phyloP scores from a whole-genome alignment of 345 rosid species.

The Lenwebbia sp. region DNA sequence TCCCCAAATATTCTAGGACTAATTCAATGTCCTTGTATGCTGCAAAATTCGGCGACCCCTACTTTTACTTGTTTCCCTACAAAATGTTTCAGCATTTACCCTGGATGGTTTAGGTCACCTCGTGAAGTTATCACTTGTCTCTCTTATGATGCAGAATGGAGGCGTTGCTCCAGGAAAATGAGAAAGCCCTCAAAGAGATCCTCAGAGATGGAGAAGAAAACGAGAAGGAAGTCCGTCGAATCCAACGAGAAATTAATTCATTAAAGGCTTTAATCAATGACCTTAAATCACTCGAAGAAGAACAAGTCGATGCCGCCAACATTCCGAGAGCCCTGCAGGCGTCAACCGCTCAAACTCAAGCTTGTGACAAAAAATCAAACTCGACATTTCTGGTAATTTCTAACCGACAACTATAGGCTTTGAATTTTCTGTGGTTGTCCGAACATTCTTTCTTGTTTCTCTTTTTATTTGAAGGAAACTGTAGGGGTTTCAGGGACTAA shows the following conservation, averaged over 20 bases:
- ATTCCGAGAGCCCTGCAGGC: not conserved
- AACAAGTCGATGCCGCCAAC: not conserved
- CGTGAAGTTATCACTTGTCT: not conserved
- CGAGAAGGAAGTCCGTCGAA: not conserved
- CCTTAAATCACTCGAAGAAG: not conserved
- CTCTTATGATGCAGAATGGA: not conserved
- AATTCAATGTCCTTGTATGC: not conserved
- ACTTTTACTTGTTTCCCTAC: not conserved
- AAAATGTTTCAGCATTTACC: not conserved
- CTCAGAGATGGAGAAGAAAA: not conserved
- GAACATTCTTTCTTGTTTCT: not conserved
- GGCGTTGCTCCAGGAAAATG: not conserved
- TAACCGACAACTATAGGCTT: not conserved
- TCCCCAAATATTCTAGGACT: not conserved
- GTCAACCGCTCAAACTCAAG: not conserved
- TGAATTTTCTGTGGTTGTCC: not conserved
- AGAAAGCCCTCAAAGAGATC: not conserved
- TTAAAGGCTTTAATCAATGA: not conserved
- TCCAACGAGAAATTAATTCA: not conserved
- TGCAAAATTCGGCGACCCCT: not conserved
- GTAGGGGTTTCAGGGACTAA: not conserved
- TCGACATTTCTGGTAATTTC: not conserved
- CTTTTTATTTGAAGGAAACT: not conserved
- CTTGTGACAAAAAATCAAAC: not conserved
- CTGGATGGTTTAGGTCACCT: not conserved